Conservation (phyloP, 331 rosid species). For the Malus hybrid region DNA sequence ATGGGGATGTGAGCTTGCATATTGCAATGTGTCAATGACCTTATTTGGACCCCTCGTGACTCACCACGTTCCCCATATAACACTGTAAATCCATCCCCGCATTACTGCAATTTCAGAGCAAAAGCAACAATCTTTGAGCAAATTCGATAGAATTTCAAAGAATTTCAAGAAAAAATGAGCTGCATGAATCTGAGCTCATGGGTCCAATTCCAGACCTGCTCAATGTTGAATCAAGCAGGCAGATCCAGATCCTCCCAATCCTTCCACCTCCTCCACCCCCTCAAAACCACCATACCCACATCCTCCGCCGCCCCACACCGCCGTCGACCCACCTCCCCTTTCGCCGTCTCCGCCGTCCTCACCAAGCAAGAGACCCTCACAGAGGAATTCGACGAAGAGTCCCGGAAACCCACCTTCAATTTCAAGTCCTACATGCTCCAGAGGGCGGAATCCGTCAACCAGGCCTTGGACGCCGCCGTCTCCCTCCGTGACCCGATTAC, state of each 20-base stretch:
- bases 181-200: constrained; percentile 35
- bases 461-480: constrained; percentile 55
- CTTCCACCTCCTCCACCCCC: constrained; percentile 6
- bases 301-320: constrained; percentile 4
- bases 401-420: constrained; percentile 17
- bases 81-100: not conserved
- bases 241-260: constrained; percentile 38
- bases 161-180: constrained; percentile 30
- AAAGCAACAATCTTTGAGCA: not conserved
- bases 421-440: constrained; percentile 54
- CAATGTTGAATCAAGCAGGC: constrained; percentile 11
- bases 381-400: not conserved
- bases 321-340: not conserved
- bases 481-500: constrained; percentile 41
- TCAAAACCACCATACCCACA: constrained; percentile 8
- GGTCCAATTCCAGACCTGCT: constrained; percentile 20
- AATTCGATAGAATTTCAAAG: not conserved
- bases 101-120: not conserved
- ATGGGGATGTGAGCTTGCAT: not conserved
- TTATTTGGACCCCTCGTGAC: not conserved
- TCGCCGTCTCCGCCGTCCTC: constrained; percentile 28
- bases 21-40: not conserved
- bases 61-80: not conserved
- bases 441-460: constrained; percentile 45
- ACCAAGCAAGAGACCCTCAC: constrained; percentile 24